These are phyloP conservation scores for Pseudohyphozyma bogoriensis DNA, from an alignment of 768 basidiomycete genomes.

Conservation along the genomic window DNA sequence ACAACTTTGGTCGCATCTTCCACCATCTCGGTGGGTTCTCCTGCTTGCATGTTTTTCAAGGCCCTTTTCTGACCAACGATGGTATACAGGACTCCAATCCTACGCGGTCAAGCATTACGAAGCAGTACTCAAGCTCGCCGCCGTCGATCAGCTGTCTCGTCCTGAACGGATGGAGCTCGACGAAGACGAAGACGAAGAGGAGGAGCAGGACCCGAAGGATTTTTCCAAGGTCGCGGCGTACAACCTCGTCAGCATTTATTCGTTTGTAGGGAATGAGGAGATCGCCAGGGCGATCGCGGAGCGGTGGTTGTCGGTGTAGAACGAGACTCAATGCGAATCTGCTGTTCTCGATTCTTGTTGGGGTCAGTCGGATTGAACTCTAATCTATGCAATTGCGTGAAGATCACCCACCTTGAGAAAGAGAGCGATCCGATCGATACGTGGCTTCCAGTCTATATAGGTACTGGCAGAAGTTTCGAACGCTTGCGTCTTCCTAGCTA, in stretches of 20 bases:
- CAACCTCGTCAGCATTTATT: conserved; percentile 54
- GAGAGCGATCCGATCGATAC: too few species aligned
- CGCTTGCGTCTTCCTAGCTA: too few species aligned
- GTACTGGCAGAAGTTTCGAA: too few species aligned
- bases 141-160: not conserved
- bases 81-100: conserved; percentile 56
- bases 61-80: not conserved
- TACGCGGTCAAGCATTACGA: conserved; percentile 81
- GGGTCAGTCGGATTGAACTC: too few species aligned
- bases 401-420: too few species aligned
- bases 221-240: conserved; percentile 80
- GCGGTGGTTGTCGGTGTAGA: conserved; percentile 21
- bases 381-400: too few species aligned
- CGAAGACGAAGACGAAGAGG: not conserved
- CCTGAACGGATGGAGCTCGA: not conserved
- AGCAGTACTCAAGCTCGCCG: conserved; percentile 21
- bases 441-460: too few species aligned
- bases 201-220: conserved; percentile 34
- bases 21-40: conserved; percentile 68
- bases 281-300: conserved; percentile 15
- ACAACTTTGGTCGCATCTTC: conserved; percentile 82
- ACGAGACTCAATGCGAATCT: too few species aligned
- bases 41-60: not conserved
- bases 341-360: too few species aligned
- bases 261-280: not conserved